These are phyloP conservation scores for Trebouxia sp. DNA, from an alignment of 139 green algal genomes.

Conservation along the genomic window DNA sequence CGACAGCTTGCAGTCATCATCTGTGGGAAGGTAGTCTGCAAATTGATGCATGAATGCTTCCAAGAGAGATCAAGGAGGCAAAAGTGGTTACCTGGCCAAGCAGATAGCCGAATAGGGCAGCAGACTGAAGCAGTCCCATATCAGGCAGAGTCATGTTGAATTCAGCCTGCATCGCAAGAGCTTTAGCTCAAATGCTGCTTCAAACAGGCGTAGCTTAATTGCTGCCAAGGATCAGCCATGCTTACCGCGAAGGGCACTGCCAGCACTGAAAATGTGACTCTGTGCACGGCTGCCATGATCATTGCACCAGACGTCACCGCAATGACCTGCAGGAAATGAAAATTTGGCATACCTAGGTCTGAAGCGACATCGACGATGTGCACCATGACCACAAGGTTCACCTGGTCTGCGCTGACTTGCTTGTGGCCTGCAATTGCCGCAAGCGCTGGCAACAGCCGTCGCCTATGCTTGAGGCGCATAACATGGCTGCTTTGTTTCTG, in stretches of 20 bases:
- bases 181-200: too few relatives aligned
- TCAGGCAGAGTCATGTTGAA: slow-evolving; percentile 43
- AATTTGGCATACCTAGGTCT: too few relatives aligned
- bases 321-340: not conserved
- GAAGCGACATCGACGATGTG: too few relatives aligned
- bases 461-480: too few relatives aligned
- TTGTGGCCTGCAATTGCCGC: not conserved
- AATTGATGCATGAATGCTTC: too few relatives aligned
- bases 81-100: slow-evolving; percentile 54
- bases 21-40: too few relatives aligned
- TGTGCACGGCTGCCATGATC: slow-evolving; percentile 38
- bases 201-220: not conserved
- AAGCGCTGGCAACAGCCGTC: not conserved
- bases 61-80: not conserved
- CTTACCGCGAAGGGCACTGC: slow-evolving; percentile 29
- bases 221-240: slow-evolving; percentile 32
- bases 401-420: not conserved
- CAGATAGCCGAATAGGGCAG: slow-evolving; percentile 69
- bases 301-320: slow-evolving; percentile 32
- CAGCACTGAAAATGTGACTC: slow-evolving; percentile 44
- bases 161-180: too few relatives aligned
- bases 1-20: too few relatives aligned
- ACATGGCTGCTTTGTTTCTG: too few relatives aligned
- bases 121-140: slow-evolving; percentile 56
- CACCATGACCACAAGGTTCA: too few relatives aligned